These are phyloP conservation scores for rapeseed (Brassica napus) DNA, from an alignment of 345 rosid genomes.

Conservation along the genomic window Da-Ae NC_063442.1:39001501-39002000, in stretches of 20 bases:
- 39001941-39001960: neutral
- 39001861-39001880: neutral
- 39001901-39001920: neutral
- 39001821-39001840: neutral
- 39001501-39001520: constrained; percentile 34
- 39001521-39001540: constrained; percentile 40
- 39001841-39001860: neutral
- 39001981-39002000: neutral
- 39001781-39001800: constrained; percentile 20
- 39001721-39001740: constrained; percentile 30
- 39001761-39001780: constrained; percentile 20
- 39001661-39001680: neutral
- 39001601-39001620: neutral
- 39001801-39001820: neutral
- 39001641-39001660: neutral
- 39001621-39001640: neutral
- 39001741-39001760: constrained; percentile 32
- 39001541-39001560: constrained; percentile 21
- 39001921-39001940: neutral
- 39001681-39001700: constrained; percentile 9
- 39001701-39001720: constrained; percentile 26
- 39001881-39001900: neutral
- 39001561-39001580: neutral
- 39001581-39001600: constrained; percentile 1
- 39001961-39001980: neutral